Evolutionary conservation across 2,329 filamentous ascomycete species (phyloP), one percentile per base, ranked within the genome.

Genomic region (Chaetomium strumarium): DNA sequence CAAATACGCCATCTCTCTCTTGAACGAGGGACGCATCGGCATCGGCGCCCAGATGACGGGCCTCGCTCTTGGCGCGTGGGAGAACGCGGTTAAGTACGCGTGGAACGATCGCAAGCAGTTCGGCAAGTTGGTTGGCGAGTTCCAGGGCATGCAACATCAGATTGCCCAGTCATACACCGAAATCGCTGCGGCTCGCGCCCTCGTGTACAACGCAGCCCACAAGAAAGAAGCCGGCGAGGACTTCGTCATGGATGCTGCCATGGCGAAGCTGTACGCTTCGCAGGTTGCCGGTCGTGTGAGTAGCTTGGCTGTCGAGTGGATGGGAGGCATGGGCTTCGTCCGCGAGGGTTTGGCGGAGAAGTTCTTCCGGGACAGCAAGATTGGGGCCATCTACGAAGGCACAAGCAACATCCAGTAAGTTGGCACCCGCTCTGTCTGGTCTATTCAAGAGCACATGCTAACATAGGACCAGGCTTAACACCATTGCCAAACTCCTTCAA

Each of bases 101-200:
- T 99, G 90, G 90, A 97, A 97, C 72, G 93, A 99, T 75, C 88
- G 93, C 65, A 90, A 89, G 75, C 93, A 99, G 75, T 99, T 99
- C 67, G 92, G 93, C 61, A 79, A 89, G 67, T 81, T 95, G 50
- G 85, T 99, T 55, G 93, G 93, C 65, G 88, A 95, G 69, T 99
- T 99, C 80, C 93, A 99, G 74, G 91, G 90, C 64, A 97, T 99
- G 93, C 92, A 97, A 75, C 91, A 96, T 76, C 93, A 99, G 75
- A 86, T 99, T 58, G 93, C 93, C 2, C 93, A 99, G 73, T 86
- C 90, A 1, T 97, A 92, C 75, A 89, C 87, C 20, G 93, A 99
- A 70, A 96, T 99, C 66, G 78, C 84, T 51, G 93, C 93, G 30
- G 93, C 93, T 0, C 84, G 93, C 46, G 90, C 90, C 9, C 79